These are phyloP conservation scores for Zopfia rhizophila DNA, from an alignment of 2,329 filamentous ascomycete genomes.

Conservation along the genomic window DNA sequence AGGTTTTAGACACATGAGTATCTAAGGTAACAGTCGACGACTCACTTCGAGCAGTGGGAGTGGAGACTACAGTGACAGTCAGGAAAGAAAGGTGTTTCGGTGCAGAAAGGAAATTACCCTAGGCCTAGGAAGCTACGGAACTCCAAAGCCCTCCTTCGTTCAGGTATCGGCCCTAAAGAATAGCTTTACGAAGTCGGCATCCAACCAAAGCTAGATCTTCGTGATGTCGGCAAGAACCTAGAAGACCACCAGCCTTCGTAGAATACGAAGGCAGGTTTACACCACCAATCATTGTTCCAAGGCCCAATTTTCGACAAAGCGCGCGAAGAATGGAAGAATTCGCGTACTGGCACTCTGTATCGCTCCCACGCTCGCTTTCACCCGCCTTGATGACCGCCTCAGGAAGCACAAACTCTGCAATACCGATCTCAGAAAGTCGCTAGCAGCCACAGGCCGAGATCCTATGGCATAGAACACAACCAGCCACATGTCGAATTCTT, in stretches of 20 bases:
- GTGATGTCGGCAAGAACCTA: conserved; percentile 16
- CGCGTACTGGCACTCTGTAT: conserved; percentile 64
- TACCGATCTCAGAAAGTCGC: conserved; percentile 53
- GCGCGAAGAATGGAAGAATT: conserved; percentile 65
- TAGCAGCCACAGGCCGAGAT: conserved; percentile 55
- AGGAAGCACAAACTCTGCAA: conserved; percentile 64
- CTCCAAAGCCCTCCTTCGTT: conserved; percentile 15
- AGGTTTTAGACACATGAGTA: conserved; percentile 1
- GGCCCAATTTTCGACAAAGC: conserved; percentile 58
- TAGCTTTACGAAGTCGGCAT: conserved; percentile 16
- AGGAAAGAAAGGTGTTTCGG: conserved; percentile 1
- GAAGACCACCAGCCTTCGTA: conserved; percentile 40
- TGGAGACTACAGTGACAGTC: neutral
- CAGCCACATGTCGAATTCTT: conserved; percentile 71
- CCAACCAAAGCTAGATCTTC: conserved; percentile 14
- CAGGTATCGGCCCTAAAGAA: conserved; percentile 21
- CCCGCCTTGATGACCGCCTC: conserved; percentile 67
- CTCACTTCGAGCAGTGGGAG: neutral
- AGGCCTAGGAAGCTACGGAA: conserved; percentile 15
- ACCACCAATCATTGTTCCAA: conserved; percentile 66
- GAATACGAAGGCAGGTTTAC: conserved; percentile 66
- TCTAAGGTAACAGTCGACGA: neutral
- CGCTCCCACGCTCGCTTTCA: conserved; percentile 69
- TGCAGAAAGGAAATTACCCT: conserved; percentile 21
- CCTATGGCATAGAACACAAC: conserved; percentile 66